Evolutionary conservation across 2,329 filamentous ascomycete species (phyloP), one percentile per base, ranked within the genome.

Genomic region (Rasamsonia emersonii): DNA sequence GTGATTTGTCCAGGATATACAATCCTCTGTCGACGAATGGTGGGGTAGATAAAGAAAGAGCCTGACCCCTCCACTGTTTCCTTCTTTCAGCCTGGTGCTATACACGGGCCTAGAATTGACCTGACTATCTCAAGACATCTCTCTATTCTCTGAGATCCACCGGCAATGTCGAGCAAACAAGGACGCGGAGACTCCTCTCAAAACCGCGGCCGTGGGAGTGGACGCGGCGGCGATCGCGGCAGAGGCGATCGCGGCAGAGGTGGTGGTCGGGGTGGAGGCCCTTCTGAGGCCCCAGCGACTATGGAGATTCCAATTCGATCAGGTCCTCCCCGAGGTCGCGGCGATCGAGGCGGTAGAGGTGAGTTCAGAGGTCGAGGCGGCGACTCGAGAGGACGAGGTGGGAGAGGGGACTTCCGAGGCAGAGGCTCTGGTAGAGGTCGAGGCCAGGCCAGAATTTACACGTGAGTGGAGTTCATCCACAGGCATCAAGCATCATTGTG

Each of bases 361-460:
- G 45, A 52, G 15, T 43, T 10, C 26, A 28, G 26, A 17, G 26
- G 29, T 21, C 23, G 35, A 14, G 30, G 35, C 9, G 30, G 19
- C n/a, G 47, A n/a, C n/a, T n/a, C n/a, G n/a, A n/a, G n/a, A n/a
- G n/a, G n/a, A 24, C 38, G 50, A 11, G 44, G 53, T 20, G 44
- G 52, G 23, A 48, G 53, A 21, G 46, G 48, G 10, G 36, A 40
- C 16, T 41, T 51, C 26, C 44, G 49, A 18, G 34, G 50, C 29
- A 44, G 49, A 9, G 46, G 42, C 18, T 30, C 30, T 8, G 41
- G 41, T 17, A 33, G 45, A 30, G 36, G 40, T 10, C 41, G 41
- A 20, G 17, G 10, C 10, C 23, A 14, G 13, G 24, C 27, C 6
- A 25, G 20, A 8, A 26, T 34, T 4, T 33, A 37, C 30, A 37